Evolutionary conservation across 1,284 basidiomycete genomes (phyloP).

Genomic region (Ceratobasidium sp.): DNA sequence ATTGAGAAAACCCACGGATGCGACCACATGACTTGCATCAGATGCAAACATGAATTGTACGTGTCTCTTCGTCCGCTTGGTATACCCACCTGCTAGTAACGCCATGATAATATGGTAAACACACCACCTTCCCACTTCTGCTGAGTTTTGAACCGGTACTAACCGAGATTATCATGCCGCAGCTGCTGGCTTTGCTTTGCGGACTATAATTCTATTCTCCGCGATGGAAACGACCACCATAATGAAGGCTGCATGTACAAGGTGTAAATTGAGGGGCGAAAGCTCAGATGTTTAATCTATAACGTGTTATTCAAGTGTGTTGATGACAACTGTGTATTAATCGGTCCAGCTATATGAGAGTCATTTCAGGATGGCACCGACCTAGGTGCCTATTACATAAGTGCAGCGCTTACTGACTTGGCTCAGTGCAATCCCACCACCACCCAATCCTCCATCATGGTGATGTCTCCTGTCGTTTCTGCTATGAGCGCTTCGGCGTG

Average conservation of each 20-base stretch:
- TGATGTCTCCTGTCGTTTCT: constrained; percentile 35
- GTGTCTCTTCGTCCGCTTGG: too few relatives aligned
- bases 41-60: constrained; percentile 29
- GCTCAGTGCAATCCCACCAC: background rate
- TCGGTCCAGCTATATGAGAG: too few relatives aligned
- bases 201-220: background rate
- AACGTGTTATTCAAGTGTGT: too few relatives aligned
- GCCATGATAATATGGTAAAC: too few relatives aligned
- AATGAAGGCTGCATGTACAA: constrained; percentile 5
- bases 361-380: background rate
- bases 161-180: background rate
- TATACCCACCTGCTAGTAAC: background rate
- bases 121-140: too few relatives aligned
- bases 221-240: background rate
- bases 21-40: constrained; percentile 35
- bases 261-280: too few relatives aligned
- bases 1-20: constrained; percentile 35
- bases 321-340: too few relatives aligned
- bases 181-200: constrained; percentile 38
- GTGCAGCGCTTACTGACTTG: background rate
- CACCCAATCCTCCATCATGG: background rate
- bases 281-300: too few relatives aligned
- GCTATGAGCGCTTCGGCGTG: constrained; percentile 40
- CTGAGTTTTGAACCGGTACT: background rate
- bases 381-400: background rate